Conservation (phyloP, 495 filamentous ascomycete species). For the Cercophora samala region DNA sequence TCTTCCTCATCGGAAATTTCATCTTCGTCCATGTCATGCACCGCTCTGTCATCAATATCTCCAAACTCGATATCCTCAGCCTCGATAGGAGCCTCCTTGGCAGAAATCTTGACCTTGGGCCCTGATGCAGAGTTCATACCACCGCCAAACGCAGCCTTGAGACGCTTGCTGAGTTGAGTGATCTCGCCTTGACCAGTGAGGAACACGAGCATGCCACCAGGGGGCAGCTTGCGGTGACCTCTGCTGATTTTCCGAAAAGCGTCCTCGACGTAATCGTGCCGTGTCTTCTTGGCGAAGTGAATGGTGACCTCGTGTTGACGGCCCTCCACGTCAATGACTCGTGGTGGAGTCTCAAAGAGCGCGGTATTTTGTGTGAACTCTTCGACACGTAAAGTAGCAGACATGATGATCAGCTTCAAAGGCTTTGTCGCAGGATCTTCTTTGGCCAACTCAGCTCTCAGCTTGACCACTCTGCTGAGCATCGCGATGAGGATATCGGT, state of each 20-base stretch:
- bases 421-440: slow-evolving; percentile 60
- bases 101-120: slow-evolving; percentile 68
- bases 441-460: slow-evolving; percentile 49
- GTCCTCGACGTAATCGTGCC: slow-evolving; percentile 85
- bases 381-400: slow-evolving; percentile 83
- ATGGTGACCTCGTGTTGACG: slow-evolving; percentile 85
- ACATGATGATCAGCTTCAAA: slow-evolving; percentile 97
- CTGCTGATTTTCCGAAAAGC: slow-evolving; percentile 80
- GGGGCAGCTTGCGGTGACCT: slow-evolving; percentile 86
- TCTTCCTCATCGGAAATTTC: slow-evolving; percentile 54
- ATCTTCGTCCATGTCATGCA: slow-evolving; percentile 49
- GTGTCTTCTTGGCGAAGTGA: slow-evolving; percentile 82
- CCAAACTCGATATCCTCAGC: slow-evolving; percentile 86
- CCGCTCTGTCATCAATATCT: slow-evolving; percentile 47
- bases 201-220: slow-evolving; percentile 92
- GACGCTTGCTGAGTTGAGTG: slow-evolving; percentile 64
- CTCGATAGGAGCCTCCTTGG: slow-evolving; percentile 75
- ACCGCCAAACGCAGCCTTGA: slow-evolving; percentile 66
- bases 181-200: slow-evolving; percentile 95
- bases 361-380: slow-evolving; percentile 82
- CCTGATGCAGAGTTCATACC: slow-evolving; percentile 48
- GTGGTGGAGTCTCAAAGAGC: slow-evolving; percentile 77
- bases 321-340: slow-evolving; percentile 88
- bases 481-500: slow-evolving; percentile 97
- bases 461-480: slow-evolving; percentile 84